phyloP scores from a whole-genome alignment of 352 stramenopile genomes.

The Globisporangium viniferum region DNA sequence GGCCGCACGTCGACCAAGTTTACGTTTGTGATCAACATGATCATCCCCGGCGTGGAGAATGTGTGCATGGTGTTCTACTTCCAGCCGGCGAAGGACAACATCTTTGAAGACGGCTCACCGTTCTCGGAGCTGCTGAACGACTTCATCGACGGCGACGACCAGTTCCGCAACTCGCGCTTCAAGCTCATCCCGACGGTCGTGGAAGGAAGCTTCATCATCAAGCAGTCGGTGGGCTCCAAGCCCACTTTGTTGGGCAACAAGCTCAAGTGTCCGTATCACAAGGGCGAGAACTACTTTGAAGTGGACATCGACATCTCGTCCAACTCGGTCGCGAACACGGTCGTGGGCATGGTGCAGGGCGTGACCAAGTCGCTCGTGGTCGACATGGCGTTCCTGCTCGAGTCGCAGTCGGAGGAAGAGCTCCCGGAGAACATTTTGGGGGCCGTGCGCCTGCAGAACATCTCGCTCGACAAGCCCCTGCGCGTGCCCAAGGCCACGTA shows the following conservation, averaged over 20 bases:
- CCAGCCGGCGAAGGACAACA: slow-evolving; percentile 65
- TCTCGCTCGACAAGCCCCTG: slow-evolving; percentile 75
- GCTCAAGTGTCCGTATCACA: slow-evolving; percentile 89
- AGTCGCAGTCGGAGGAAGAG: slow-evolving; percentile 84
- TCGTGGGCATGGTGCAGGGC: slow-evolving; percentile 87
- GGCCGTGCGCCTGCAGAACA: slow-evolving; percentile 75
- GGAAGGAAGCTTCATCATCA: slow-evolving; percentile 97
- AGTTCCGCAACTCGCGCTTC: slow-evolving; percentile 95
- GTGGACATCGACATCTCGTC: slow-evolving; percentile 95
- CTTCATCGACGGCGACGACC: slow-evolving; percentile 93
- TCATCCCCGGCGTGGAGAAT: slow-evolving; percentile 81
- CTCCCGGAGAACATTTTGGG: slow-evolving; percentile 81
- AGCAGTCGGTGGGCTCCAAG: slow-evolving; percentile 93
- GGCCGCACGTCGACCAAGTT: slow-evolving; percentile 74
- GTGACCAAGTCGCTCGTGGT: slow-evolving; percentile 88
- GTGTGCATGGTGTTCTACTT: slow-evolving; percentile 87
- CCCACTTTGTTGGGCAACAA: slow-evolving; percentile 97
- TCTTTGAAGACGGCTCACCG: slow-evolving; percentile 85
- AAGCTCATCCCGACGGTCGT: slow-evolving; percentile 98
- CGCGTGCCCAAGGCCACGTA: slow-evolving; percentile 36
- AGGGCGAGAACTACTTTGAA: slow-evolving; percentile 93
- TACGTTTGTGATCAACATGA: slow-evolving; percentile 90
- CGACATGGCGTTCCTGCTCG: slow-evolving; percentile 87
- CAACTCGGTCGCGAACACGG: slow-evolving; percentile 88
- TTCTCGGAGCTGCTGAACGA: slow-evolving; percentile 88